Evolutionary conservation across 345 rosid species (phyloP), one percentile per base, ranked within the genome.

Genomic region (Pistacia vera): DNA sequence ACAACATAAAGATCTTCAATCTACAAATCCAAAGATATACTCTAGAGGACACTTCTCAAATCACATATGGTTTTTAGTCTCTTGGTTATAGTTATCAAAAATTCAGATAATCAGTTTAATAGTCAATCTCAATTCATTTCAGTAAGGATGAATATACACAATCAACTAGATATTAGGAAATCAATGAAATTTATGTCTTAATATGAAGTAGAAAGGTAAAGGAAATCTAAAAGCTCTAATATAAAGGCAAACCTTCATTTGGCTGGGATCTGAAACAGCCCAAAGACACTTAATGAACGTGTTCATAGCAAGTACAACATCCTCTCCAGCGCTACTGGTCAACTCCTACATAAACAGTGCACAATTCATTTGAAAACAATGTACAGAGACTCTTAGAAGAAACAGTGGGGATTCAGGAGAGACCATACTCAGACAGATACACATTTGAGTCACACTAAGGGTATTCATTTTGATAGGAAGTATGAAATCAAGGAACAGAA

Each of bases 251-350:
- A 22, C 25, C 25, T 22, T 22, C 25, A 22, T 22, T 81, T 96
- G 85, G 63, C 81, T 76, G 18, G 90, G 89, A 83, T 92, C 98
- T 63, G 97, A 89, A 49, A 92, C 92, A 66, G 92, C 92, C 81
- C 91, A 78, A 80, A 96, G 98, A 66, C 98, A 91, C 86, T 93
- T 93, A 76, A 96, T 86, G 78, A 96, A 93, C 10, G 97, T 85
- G 83, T 93, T 91, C 97, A 96, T 93, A 16, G 98, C 98, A 79
- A 96, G 81, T 22, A 93, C 88, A 28, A 83, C 99, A 83, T 96
- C 25, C 25, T 22, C 25, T n/a, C n/a, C n/a, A n/a, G 25, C 25
- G 25, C 25, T 22, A 0, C 0, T 22, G 25, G 25, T 22, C 25
- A 22, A 22, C 25, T 22, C 25, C 25, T 22, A 22, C 25, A 22